These are phyloP conservation scores for Xylaria sp. DNA, from an alignment of 2,329 filamentous ascomycete genomes.

Conservation along the genomic window DNA sequence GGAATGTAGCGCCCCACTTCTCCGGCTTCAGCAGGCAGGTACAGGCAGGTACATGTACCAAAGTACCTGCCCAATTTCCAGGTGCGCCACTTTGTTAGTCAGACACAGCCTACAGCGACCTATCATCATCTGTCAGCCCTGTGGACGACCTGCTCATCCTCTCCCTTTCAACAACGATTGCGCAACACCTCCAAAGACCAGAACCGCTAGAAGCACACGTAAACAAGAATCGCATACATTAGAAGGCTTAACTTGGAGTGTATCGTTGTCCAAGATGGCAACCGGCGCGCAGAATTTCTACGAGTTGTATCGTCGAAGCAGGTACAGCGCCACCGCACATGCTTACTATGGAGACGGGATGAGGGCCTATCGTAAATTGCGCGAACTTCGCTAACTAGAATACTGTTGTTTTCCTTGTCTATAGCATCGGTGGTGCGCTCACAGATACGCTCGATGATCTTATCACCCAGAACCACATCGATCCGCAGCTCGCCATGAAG, in stretches of 20 bases:
- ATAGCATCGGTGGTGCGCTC: constrained; percentile 89
- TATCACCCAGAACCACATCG: constrained; percentile 93
- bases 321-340: constrained; percentile 66
- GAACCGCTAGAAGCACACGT: not conserved
- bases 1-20: constrained; percentile 9
- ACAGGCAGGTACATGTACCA: not conserved
- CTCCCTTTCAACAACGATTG: constrained; percentile 29
- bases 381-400: constrained; percentile 38
- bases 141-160: constrained; percentile 6
- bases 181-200: constrained; percentile 19
- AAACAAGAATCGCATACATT: not conserved
- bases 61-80: not conserved
- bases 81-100: constrained; percentile 17
- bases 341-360: constrained; percentile 12
- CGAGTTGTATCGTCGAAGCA: constrained; percentile 98
- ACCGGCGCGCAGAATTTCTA: constrained; percentile 74
- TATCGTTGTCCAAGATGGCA: constrained; percentile 49
- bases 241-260: constrained; percentile 10
- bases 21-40: not conserved
- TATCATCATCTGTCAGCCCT: constrained; percentile 5
- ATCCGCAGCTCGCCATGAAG: constrained; percentile 98
- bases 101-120: not conserved
- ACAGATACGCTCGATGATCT: constrained; percentile 98
- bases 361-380: constrained; percentile 18
- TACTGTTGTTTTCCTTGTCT: constrained; percentile 34